Evolutionary conservation across 148 eudicot species (phyloP).

Genomic region (Silene latifolia): DNA sequence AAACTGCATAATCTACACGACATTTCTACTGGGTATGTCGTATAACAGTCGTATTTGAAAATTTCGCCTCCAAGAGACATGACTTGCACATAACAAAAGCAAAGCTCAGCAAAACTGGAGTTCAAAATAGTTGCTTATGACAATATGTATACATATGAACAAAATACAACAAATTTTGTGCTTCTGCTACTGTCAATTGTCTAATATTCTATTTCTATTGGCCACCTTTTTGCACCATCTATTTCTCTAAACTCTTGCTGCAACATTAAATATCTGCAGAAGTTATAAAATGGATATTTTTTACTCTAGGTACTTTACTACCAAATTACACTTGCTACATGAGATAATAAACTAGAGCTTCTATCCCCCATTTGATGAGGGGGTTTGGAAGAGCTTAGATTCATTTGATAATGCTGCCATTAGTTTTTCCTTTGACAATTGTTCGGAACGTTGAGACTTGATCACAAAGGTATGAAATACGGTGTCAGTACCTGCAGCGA

Average conservation of each 20-base stretch:
- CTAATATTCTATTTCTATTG: slow-evolving; percentile 27
- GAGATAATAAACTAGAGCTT: slow-evolving; percentile 4
- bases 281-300: slow-evolving; percentile 17
- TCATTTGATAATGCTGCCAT: slow-evolving; percentile 50
- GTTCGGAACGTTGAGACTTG: slow-evolving; percentile 51
- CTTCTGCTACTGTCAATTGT: slow-evolving; percentile 26
- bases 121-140: slow-evolving; percentile 18
- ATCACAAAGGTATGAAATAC: slow-evolving; percentile 71
- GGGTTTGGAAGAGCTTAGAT: slow-evolving; percentile 30
- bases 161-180: slow-evolving; percentile 24
- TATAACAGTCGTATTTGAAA: no score
- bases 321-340: slow-evolving; percentile 26
- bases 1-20: no score
- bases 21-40: no score
- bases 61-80: no score
- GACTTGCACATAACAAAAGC: background rate
- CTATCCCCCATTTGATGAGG: slow-evolving; percentile 27
- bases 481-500: slow-evolving; percentile 50
- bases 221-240: slow-evolving; percentile 12
- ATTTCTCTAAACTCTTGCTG: slow-evolving; percentile 27
- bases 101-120: background rate
- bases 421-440: slow-evolving; percentile 66
- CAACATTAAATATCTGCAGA: slow-evolving; percentile 33
- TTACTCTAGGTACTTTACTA: slow-evolving; percentile 22
- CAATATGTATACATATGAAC: slow-evolving; percentile 34